Conservation (phyloP, 768 basidiomycete species). For the Pholiota molesta region DNA sequence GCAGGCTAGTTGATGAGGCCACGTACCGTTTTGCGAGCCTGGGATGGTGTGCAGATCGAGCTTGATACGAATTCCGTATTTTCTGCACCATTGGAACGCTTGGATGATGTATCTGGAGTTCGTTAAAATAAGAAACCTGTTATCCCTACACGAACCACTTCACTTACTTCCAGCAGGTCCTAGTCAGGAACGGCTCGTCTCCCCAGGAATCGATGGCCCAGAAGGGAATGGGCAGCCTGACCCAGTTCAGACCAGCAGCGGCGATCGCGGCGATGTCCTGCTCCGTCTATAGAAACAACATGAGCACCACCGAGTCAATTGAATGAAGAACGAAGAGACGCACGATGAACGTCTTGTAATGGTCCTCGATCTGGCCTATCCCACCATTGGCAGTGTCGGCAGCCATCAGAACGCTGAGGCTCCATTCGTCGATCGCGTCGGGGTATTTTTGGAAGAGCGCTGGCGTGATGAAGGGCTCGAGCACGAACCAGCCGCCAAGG, state of each 20-base stretch:
- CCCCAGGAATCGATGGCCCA: constrained; percentile 78
- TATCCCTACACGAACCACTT: too few relatives aligned
- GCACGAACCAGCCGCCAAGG: constrained; percentile 73
- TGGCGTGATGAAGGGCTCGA: constrained; percentile 80
- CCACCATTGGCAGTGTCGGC: constrained; percentile 64
- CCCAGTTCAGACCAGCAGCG: constrained; percentile 86
- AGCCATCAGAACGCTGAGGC: constrained; percentile 66
- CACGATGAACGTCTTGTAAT: constrained; percentile 85
- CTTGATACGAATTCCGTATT: constrained; percentile 83
- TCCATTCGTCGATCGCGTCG: constrained; percentile 66
- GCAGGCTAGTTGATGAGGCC: neutral
- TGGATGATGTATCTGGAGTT: constrained; percentile 71
- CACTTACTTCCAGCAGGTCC: constrained; percentile 73
- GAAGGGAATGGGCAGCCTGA: constrained; percentile 81
- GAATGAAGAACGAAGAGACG: constrained; percentile 26
- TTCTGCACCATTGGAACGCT: constrained; percentile 77
- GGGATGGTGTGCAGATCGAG: constrained; percentile 82
- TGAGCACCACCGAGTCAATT: neutral
- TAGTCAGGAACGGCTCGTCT: constrained; percentile 78
- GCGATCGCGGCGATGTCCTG: constrained; percentile 90
- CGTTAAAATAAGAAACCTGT: neutral
- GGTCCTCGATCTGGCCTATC: constrained; percentile 66
- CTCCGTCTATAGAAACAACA: constrained; percentile 66
- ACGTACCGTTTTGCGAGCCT: constrained; percentile 72
- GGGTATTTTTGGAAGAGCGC: constrained; percentile 63